Percentiles rank a stretch among this genome's conserved stretches.
Conservation (phyloP, 768 basidiomycete species). For the Lentinula detonsa region DNA sequence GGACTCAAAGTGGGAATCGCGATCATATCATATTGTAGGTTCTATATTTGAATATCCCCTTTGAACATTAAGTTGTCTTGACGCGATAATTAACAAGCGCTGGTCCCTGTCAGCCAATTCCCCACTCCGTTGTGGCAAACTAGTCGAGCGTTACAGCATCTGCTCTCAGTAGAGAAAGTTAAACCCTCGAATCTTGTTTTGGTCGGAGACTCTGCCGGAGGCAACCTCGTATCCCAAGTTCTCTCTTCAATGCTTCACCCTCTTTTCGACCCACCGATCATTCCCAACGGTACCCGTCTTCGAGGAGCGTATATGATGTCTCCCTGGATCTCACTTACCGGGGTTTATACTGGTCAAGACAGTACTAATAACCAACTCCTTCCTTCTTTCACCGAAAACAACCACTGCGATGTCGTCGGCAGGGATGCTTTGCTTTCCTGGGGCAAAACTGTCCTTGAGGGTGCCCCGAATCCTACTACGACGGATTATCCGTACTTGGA, state of each 20-base stretch:
- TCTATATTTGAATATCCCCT: not conserved
- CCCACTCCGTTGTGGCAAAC: constrained; percentile 18
- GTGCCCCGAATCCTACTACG: constrained; percentile 17
- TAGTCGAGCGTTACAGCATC: constrained; percentile 8
- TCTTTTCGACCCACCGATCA: not conserved
- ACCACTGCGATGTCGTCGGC: constrained; percentile 19
- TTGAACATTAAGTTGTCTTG: not conserved
- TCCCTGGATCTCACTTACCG: constrained; percentile 18
- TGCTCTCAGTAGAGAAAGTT: constrained; percentile 9
- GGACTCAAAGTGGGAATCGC: constrained; percentile 6
- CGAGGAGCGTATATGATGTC: constrained; percentile 31
- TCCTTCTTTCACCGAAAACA: constrained; percentile 16
- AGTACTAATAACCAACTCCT: constrained; percentile 7
- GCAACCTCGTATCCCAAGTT: constrained; percentile 13
- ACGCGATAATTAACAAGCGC: constrained; percentile 3
- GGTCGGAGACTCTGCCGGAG: constrained; percentile 17
- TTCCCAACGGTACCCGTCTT: constrained; percentile 17
- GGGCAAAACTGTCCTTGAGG: constrained; percentile 16
- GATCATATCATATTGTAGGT: constrained; percentile 8
- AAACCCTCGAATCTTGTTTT: constrained; percentile 13
- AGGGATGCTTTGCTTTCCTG: constrained; percentile 8
- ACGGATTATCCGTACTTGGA: constrained; percentile 20
- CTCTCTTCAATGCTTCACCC: constrained; percentile 17
- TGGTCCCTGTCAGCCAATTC: constrained; percentile 11
- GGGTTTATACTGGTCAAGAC: not conserved